These are phyloP conservation scores for Austroboletus novae-zelandiae DNA, from an alignment of 1,284 basidiomycete genomes.

Conservation along the genomic window DNA sequence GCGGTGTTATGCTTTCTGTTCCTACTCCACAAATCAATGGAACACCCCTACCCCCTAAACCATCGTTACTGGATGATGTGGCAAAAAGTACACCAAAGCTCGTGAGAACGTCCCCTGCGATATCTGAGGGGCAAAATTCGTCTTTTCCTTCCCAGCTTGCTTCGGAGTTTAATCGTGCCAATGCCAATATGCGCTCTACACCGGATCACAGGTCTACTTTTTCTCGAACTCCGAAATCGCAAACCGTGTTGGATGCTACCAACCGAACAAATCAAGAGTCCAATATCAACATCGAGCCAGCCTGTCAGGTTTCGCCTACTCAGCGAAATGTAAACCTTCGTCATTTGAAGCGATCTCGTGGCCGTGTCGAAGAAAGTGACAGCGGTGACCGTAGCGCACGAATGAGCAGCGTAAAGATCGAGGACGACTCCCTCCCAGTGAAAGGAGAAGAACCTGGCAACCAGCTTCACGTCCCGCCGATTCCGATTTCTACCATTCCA, in stretches of 20 bases:
- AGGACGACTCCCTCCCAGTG: conserved; percentile 8
- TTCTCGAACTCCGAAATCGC: conserved; percentile 24
- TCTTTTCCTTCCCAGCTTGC: conserved; percentile 10
- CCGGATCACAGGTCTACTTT: conserved; percentile 13
- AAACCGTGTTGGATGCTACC: conserved; percentile 18
- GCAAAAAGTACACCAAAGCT: not conserved
- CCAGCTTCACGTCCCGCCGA: not conserved
- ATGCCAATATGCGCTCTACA: conserved; percentile 1
- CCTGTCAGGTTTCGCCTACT: conserved; percentile 21
- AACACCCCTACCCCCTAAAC: conserved; percentile 7
- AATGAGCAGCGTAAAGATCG: conserved; percentile 18
- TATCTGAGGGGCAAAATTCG: conserved; percentile 1
- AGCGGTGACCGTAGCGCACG: conserved; percentile 32
- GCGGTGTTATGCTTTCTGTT: conserved; percentile 15
- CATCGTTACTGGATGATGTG: not conserved
- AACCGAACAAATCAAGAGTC: conserved; percentile 14
- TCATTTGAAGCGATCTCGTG: conserved; percentile 27
- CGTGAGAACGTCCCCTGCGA: conserved; percentile 4
- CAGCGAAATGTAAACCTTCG: conserved; percentile 32
- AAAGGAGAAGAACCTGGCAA: conserved; percentile 20
- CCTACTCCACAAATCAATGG: not conserved
- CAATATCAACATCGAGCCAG: conserved; percentile 18
- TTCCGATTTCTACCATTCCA: not conserved
- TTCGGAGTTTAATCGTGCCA: conserved; percentile 9
- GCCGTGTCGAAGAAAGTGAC: conserved; percentile 25